Conservation (phyloP, 495 filamentous ascomycete genomes). For the Glutinoglossum americanum region DNA sequence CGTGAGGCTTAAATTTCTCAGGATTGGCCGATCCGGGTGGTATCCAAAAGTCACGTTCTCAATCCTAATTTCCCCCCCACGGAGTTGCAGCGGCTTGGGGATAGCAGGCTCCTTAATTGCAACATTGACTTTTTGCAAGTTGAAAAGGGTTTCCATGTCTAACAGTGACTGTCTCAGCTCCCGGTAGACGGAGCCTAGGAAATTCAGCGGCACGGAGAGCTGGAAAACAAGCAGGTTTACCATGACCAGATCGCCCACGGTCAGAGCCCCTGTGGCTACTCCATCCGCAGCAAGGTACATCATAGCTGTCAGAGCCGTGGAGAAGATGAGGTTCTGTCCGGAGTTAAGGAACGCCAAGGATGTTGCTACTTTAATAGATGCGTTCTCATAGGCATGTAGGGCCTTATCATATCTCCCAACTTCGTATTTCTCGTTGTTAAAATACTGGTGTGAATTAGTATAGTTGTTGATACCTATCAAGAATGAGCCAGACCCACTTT, state of each 20-base stretch:
- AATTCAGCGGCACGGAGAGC: conserved; percentile 87
- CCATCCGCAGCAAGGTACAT: conserved; percentile 90
- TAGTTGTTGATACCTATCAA: neutral
- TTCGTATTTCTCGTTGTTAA: conserved; percentile 95
- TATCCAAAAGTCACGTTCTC: conserved; percentile 94
- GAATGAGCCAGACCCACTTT: conserved; percentile 23
- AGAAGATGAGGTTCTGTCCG: conserved; percentile 98
- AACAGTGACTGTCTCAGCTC: conserved; percentile 84
- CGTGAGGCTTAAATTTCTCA: conserved; percentile 63
- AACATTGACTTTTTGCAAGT: conserved; percentile 94
- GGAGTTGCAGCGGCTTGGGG: conserved; percentile 48
- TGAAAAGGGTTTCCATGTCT: conserved; percentile 98
- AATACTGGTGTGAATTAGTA: conserved; percentile 31
- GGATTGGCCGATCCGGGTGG: conserved; percentile 64
- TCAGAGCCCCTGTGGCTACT: conserved; percentile 56
- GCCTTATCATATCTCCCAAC: conserved; percentile 77
- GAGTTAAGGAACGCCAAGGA: conserved; percentile 81
- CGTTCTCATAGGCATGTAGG: conserved; percentile 68
- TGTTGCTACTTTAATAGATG: conserved; percentile 89
- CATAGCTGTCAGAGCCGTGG: conserved; percentile 83
- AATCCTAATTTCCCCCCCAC: conserved; percentile 76
- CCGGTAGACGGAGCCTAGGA: conserved; percentile 85
- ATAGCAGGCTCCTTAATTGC: conserved; percentile 53
- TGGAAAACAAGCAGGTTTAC: conserved; percentile 98
- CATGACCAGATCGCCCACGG: conserved; percentile 94